Percentiles rank a stretch among this genome's conserved stretches.
These are phyloP conservation scores for Staphylotrichum longicolle DNA, from an alignment of 495 filamentous ascomycete species.

Conservation along the genomic window DNA sequence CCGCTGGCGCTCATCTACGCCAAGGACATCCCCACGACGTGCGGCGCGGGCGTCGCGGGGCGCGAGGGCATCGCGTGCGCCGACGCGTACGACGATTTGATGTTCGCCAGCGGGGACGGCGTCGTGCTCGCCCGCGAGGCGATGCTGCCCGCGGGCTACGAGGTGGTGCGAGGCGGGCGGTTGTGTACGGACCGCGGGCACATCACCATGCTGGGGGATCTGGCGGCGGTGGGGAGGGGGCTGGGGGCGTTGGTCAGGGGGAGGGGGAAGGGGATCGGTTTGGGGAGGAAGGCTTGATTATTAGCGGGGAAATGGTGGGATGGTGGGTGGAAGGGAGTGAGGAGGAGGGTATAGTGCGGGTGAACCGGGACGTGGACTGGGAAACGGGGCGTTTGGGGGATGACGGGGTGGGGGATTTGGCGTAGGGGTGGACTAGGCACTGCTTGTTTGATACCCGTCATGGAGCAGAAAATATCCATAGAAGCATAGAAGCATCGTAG, in stretches of 20 bases:
- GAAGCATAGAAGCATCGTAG: background rate
- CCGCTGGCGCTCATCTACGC: conserved; percentile 84
- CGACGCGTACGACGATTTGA: conserved; percentile 83
- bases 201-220: conserved; percentile 79
- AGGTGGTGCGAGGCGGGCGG: conserved; percentile 63
- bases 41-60: conserved; percentile 67
- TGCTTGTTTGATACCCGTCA: conserved; percentile 4
- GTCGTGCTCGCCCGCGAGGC: conserved; percentile 83
- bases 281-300: background rate
- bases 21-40: conserved; percentile 82
- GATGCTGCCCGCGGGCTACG: conserved; percentile 82
- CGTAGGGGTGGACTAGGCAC: background rate
- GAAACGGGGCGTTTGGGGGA: background rate
- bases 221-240: conserved; percentile 76
- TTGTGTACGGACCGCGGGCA: conserved; percentile 82
- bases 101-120: conserved; percentile 85
- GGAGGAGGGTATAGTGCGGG: background rate
- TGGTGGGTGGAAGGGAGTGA: background rate
- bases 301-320: background rate
- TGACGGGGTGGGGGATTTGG: background rate
- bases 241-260: conserved; percentile 64
- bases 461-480: background rate
- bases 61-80: conserved; percentile 62
- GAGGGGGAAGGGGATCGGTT: conserved; percentile 67
- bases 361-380: background rate